phyloP scores from a whole-genome alignment of 2,329 filamentous ascomycete genomes.

The Penicillium sp. region DNA sequence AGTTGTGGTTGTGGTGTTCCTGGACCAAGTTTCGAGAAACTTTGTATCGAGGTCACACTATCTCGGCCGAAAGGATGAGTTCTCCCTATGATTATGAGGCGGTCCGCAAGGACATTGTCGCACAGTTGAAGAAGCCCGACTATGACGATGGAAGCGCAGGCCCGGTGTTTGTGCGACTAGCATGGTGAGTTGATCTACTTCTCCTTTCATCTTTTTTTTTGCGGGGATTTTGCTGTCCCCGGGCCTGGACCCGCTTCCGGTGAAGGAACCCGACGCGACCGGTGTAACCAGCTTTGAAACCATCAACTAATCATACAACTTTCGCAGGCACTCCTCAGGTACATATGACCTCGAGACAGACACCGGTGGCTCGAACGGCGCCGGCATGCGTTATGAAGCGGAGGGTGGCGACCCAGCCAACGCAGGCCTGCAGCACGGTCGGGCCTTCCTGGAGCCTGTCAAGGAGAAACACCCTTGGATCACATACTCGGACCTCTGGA shows the following conservation, averaged over 20 bases:
- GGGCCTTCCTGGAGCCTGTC: slow-evolving; percentile 63
- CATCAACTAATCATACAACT: slow-evolving; percentile 6
- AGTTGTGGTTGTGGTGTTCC: neutral
- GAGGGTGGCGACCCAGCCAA: slow-evolving; percentile 67
- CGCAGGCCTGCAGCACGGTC: slow-evolving; percentile 63
- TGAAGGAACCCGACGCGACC: neutral
- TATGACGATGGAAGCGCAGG: slow-evolving; percentile 67
- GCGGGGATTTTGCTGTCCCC: neutral
- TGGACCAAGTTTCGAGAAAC: neutral
- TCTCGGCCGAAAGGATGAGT: slow-evolving; percentile 37
- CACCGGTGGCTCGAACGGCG: slow-evolving; percentile 65
- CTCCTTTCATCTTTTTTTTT: neutral
- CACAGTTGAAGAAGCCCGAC: slow-evolving; percentile 58
- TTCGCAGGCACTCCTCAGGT: slow-evolving; percentile 59
- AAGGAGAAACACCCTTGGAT: slow-evolving; percentile 62
- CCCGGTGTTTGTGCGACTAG: slow-evolving; percentile 63
- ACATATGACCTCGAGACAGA: slow-evolving; percentile 61
- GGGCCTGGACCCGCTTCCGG: slow-evolving; percentile 1
- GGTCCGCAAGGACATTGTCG: slow-evolving; percentile 56
- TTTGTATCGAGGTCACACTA: slow-evolving; percentile 5
- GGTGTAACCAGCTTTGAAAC: neutral
- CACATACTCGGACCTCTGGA: slow-evolving; percentile 67
- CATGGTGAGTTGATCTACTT: slow-evolving; percentile 50
- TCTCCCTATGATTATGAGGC: slow-evolving; percentile 43
- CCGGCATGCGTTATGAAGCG: slow-evolving; percentile 65